Evolutionary conservation across 2,329 filamentous ascomycete genomes (phyloP).

Genomic region (Pyrenophora teres): DNA sequence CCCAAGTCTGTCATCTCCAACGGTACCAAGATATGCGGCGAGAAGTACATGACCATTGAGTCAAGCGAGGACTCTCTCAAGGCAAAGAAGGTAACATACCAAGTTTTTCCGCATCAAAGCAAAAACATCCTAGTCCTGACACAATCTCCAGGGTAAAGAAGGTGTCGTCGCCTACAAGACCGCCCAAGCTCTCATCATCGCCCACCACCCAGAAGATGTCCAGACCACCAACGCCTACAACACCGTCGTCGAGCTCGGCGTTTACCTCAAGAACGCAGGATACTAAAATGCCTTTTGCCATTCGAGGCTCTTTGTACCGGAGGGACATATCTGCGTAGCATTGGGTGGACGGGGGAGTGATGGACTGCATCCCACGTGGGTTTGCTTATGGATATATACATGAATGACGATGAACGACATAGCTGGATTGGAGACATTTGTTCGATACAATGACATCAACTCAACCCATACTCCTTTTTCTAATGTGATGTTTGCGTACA

Average conservation of each 20-base stretch:
- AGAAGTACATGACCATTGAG: conserved; percentile 77
- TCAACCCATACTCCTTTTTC: no score
- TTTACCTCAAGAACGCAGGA: conserved; percentile 83
- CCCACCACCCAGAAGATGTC: conserved; percentile 77
- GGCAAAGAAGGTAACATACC: conserved; percentile 73
- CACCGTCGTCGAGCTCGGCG: conserved; percentile 80
- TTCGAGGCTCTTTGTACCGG: conserved; percentile 40
- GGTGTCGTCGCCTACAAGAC: conserved; percentile 87
- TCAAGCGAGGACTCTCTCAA: conserved; percentile 81
- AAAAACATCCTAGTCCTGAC: conserved; percentile 11
- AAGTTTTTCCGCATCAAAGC: background rate
- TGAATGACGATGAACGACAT: background rate
- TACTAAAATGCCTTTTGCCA: conserved; percentile 57
- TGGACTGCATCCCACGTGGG: conserved; percentile 9
- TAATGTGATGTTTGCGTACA: no score
- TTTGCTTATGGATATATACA: conserved; percentile 14
- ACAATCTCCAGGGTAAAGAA: conserved; percentile 67
- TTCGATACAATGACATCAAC: no score
- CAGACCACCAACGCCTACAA: conserved; percentile 76
- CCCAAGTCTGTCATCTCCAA: conserved; percentile 70
- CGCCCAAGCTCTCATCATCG: conserved; percentile 83
- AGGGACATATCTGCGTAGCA: conserved; percentile 45
- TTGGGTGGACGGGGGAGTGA: conserved; percentile 11
- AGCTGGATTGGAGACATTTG: no score
- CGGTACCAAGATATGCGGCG: conserved; percentile 75